Base-by-base conservation (phyloP, 768 basidiomycete genomes). In the Tulasnella sp. region DNA sequence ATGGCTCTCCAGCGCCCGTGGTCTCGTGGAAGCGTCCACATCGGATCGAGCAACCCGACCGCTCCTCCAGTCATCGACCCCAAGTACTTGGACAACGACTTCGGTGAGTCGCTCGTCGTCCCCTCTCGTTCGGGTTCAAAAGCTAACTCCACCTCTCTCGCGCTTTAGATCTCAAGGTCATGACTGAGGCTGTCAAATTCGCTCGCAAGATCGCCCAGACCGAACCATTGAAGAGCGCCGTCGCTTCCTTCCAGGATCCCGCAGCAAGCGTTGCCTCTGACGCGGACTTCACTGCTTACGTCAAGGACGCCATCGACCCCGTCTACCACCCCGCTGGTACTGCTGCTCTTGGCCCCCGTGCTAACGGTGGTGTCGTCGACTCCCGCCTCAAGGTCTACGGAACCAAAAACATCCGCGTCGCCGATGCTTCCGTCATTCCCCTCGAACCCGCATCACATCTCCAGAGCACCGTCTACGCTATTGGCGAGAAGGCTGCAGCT, bases 341-440 rank as follows among this genome's bases (percentile, higher is more conserved):
- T 88, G 88, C 90, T 79, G 86, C 87, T 16, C 81, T 86, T 32
- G 86, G 87, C 81, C 86, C 89, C 3, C 86, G 87, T n/a, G 85
- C 87, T 37, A 86, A 87, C 73, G 88, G 87, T 9, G 91, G 91
- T 23, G 91, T 92, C 4, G 89, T 92, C 10, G 90, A 92, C 81
- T 26, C 32, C 9, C 70, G 39, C 74, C 87, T 39, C 84, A 84
- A n/a, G 86, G 90, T 92, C 18, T 90, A 90, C 80, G 89, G 89
- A 0, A 90, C 89, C 3, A 84, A 81, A 70, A 90, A 90, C 79
- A 76, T 90, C n/a, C 86, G 90, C 81, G 87, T 92, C 42, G 90
- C 85, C 15, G 89, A 89, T 80, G 75, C 89, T 26, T 88, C 88
- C 6, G 83, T 90, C 73, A 82, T 89, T 7, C 89, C 89, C 3